phyloP scores from a whole-genome alignment of 495 filamentous ascomycete species.

The Penicillium verhagenii region DNA sequence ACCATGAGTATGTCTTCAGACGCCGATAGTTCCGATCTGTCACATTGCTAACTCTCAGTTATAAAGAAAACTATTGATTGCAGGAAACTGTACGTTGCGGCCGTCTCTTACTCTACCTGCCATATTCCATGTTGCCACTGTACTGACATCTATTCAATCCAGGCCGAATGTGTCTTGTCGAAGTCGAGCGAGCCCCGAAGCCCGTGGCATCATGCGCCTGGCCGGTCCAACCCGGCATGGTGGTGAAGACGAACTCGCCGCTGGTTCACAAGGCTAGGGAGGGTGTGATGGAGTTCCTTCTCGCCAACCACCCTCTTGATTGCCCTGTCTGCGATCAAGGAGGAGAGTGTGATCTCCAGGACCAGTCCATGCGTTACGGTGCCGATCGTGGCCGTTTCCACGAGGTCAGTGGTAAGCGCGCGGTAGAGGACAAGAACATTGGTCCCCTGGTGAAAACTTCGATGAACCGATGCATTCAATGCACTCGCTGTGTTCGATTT shows the following conservation, averaged over 20 bases:
- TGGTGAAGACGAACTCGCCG: constrained; percentile 96
- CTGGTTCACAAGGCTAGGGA: constrained; percentile 95
- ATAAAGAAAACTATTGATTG: constrained; percentile 89
- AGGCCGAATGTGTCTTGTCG: constrained; percentile 95
- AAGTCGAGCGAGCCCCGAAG: constrained; percentile 93
- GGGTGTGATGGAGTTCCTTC: constrained; percentile 97
- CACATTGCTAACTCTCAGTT: constrained; percentile 29
- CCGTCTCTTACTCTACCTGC: background rate
- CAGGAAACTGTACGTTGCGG: constrained; percentile 75
- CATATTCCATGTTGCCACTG: background rate
- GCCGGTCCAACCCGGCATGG: constrained; percentile 98
- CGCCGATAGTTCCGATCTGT: constrained; percentile 4
- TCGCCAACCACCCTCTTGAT: constrained; percentile 96
- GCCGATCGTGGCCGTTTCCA: constrained; percentile 95
- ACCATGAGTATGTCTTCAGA: constrained; percentile 74
- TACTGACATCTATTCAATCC: background rate
- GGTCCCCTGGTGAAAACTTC: constrained; percentile 98
- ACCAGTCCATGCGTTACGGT: constrained; percentile 98
- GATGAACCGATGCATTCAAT: constrained; percentile 99
- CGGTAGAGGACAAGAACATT: constrained; percentile 98
- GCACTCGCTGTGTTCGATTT: constrained; percentile 95
- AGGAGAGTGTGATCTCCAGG: constrained; percentile 97
- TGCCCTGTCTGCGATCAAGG: constrained; percentile 98
- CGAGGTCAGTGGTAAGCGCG: constrained; percentile 90
- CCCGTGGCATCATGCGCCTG: constrained; percentile 98